phyloP scores from a whole-genome alignment of 2,329 filamentous ascomycete species.

The Cladophialophora exuberans region DNA sequence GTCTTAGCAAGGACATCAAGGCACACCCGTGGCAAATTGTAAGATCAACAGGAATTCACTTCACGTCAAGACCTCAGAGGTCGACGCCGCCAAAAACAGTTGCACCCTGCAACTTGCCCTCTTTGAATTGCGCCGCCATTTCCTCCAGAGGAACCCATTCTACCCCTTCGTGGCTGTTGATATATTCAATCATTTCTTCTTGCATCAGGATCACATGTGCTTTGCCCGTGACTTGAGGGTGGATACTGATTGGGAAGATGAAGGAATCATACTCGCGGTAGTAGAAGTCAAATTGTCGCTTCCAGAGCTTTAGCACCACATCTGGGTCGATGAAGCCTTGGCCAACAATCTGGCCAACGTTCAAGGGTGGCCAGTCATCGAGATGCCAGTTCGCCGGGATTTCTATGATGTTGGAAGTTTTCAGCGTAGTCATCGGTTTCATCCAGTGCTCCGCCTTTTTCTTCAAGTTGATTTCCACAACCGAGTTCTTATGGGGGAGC shows the following conservation, averaged over 20 bases:
- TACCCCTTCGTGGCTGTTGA: conserved; percentile 49
- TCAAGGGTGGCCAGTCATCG: conserved; percentile 52
- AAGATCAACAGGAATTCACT: no score
- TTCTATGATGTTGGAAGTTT: conserved; percentile 44
- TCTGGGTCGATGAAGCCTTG: conserved; percentile 37
- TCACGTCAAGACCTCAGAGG: no score
- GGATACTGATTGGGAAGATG: conserved; percentile 51
- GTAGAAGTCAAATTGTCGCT: conserved; percentile 51
- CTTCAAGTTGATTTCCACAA: conserved; percentile 2
- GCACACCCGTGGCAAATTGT: no score
- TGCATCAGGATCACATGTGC: conserved; percentile 53
- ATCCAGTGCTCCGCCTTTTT: conserved; percentile 16
- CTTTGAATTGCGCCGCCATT: conserved; percentile 72
- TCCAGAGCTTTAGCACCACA: conserved; percentile 49
- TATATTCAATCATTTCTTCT: conserved; percentile 51
- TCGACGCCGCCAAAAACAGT: no score
- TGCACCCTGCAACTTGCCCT: conserved; percentile 2
- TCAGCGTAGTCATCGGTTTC: conserved; percentile 45
- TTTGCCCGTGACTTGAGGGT: conserved; percentile 54
- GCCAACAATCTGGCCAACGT: conserved; percentile 34
- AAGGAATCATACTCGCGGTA: conserved; percentile 52
- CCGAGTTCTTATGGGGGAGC: conserved; percentile 1
- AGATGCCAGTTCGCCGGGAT: conserved; percentile 52
- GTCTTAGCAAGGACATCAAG: no score
- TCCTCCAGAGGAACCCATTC: conserved; percentile 62